Conservation (phyloP, 345 rosid genomes). For the Brassica rapa region DNA sequence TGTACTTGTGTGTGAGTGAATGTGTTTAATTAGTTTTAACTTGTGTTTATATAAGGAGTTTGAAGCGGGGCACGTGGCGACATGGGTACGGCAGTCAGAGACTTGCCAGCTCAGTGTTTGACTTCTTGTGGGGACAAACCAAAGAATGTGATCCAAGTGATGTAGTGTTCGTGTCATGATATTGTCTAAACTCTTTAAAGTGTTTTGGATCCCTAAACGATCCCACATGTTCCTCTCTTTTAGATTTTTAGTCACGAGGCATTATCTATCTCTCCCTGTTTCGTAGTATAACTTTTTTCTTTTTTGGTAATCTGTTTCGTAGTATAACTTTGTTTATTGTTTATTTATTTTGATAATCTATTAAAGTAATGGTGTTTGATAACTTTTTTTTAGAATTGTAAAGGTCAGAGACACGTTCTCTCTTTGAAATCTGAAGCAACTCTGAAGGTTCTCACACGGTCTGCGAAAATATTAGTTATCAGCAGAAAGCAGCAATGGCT, state of each 20-base stretch:
- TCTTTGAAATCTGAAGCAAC: neutral
- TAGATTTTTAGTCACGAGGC: constrained; percentile 18
- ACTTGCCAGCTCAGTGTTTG: constrained; percentile 35
- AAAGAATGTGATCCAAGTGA: constrained; percentile 34
- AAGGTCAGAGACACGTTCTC: neutral
- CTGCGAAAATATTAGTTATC: constrained; percentile 23
- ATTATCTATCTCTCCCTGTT: constrained; percentile 2
- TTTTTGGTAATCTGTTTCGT: too few relatives aligned
- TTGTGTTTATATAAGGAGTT: constrained; percentile 31
- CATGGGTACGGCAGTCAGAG: constrained; percentile 28
- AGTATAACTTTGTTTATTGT: neutral
- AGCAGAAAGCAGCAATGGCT: constrained; percentile 38
- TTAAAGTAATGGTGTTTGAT: neutral
- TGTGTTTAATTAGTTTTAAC: constrained; percentile 5
- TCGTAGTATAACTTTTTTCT: neutral
- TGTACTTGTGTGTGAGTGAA: neutral
- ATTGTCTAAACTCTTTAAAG: constrained; percentile 34
- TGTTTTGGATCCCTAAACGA: constrained; percentile 26
- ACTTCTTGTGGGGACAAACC: constrained; percentile 24
- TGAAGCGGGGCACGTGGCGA: constrained; percentile 31
- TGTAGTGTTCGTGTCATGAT: constrained; percentile 36
- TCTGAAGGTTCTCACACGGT: constrained; percentile 21
- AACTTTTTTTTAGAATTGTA: neutral
- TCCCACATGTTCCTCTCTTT: constrained; percentile 33
- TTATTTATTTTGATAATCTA: neutral